Evolutionary conservation across 2,329 filamentous ascomycete species (phyloP), one percentile per base, ranked within the genome.

Genomic region (Pseudogymnoascus sp.): DNA sequence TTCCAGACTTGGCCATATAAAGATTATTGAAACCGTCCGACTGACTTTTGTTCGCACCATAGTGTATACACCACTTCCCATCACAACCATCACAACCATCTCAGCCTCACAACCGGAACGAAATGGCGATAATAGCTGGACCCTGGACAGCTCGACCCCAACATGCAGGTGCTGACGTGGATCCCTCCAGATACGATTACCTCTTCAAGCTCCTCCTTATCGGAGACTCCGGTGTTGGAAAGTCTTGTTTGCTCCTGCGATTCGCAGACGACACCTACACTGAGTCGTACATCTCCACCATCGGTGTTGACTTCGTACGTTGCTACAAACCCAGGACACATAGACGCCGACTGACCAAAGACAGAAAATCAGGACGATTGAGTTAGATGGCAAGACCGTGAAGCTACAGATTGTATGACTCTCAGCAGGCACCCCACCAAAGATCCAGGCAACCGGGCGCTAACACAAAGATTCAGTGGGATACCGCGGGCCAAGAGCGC

Each of bases 141-240:
- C 36, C n/a, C 30, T 59, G 38, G 28, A 22, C 39, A 60, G 11
- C 16, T 4, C 39, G 35, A 16, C n/a, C 47, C 50, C 35, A 28
- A 36, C 36, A 30, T 16, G n/a, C 18, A 37, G 38, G 59, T 60
- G 63, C 67, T 71, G 61, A 72, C 65, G 41, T 61, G 25, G 61
- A 64, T 59, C 36, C 58, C 62, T 62, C 63, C 74, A 97, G 94
- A 94, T 99, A 99, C 89, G 94, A 99, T 78, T 99, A 99, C 79
- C 92, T 99, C 74, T 99, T 99, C 87, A 99, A 99, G 87, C 92
- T 99, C 69, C 90, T 99, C 79, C 93, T 99, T 82, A 99, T 99
- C 86, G 94, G 94, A 79, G 94, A 99, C 78, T 99, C 94, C 77
- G 94, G 94, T 86, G 94, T 99, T 74, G 94, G 94, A 88, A 99